Evolutionary conservation across 139 green algal genomes (phyloP), one percentile per base, ranked within the genome.

Genomic region (Haematococcus lacustris): DNA sequence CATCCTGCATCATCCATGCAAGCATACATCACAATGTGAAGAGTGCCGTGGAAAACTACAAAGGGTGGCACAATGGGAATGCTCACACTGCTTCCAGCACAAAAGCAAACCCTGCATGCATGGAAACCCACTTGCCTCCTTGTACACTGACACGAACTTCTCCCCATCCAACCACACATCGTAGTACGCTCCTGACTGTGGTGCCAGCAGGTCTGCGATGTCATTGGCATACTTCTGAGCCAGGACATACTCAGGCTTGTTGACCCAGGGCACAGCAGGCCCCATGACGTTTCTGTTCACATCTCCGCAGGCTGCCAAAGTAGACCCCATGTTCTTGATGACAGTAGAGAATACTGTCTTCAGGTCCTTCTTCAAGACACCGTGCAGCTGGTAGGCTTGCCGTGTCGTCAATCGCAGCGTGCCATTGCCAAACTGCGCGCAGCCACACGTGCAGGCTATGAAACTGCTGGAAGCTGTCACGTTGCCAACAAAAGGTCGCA

Each of bases 161-260:
- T 98, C 95, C 41, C 95, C 96, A 72, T 99, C 95, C 7, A 99
- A 92, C 96, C 96, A 99, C 33, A 99, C 87, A 75, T 99, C 96
- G 75, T 99, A 99, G 85, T 99, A 99, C 2, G 94, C 92, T 37
- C 96, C 96, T 7, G 83, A 91, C 87, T 99, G 96, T 0, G 88
- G 88, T 30, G 87, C 85, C 62, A 93, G 83, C 74, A 93, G 82
- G 75, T 93, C 88, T 13, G 88, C 88, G 17, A 93, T 77, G 83
- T 93, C 74, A 40, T 90, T 76, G 79, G 95, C 77, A 79, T 90
- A 91, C 80, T 97, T 80, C 71, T 93, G 88, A 7, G 90, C 92
- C n/a, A 93, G 78, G 62, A 78, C 50, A 77, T 99, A 98, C 51
- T 97, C 94, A n/a, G 91, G 88, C n/a, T 78, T 80, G 83, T 97